These are phyloP conservation scores for Sclerotinia borealis DNA, from an alignment of 2,329 filamentous ascomycete species.

Conservation along the genomic window DNA sequence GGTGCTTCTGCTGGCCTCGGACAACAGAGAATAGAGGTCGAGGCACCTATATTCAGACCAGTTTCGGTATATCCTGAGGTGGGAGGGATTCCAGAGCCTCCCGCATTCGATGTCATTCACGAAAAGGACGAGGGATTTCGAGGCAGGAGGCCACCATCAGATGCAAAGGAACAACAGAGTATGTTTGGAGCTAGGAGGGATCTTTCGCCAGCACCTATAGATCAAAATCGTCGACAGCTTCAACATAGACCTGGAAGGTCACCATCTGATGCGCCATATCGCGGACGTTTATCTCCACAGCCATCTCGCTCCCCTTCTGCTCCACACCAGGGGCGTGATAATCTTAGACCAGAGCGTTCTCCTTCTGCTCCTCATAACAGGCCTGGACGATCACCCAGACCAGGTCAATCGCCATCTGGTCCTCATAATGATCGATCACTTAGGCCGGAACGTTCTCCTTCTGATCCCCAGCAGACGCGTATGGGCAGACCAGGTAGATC, in stretches of 20 bases:
- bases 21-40: conserved; percentile 49
- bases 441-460: conserved; percentile 9
- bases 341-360: conserved; percentile 2
- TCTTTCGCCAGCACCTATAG: conserved; percentile 44
- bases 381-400: not conserved
- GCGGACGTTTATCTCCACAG: not conserved
- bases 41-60: conserved; percentile 50
- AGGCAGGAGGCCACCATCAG: not conserved
- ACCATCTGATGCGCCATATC: conserved; percentile 5
- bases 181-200: conserved; percentile 50
- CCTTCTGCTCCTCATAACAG: conserved; percentile 5
- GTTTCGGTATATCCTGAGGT: conserved; percentile 70
- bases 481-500: conserved; percentile 5
- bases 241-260: not conserved
- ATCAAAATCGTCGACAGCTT: not conserved
- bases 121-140: conserved; percentile 18
- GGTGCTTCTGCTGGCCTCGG: conserved; percentile 31
- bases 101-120: conserved; percentile 18
- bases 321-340: not conserved
- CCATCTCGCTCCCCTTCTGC: conserved; percentile 9
- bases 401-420: not conserved
- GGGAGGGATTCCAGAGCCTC: conserved; percentile 39
- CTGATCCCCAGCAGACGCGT: not conserved
- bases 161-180: conserved; percentile 12
- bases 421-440: not conserved